Evolutionary conservation across 176 grass and related monocot species (phyloP).

Genomic region (Bromus sterilis): DNA sequence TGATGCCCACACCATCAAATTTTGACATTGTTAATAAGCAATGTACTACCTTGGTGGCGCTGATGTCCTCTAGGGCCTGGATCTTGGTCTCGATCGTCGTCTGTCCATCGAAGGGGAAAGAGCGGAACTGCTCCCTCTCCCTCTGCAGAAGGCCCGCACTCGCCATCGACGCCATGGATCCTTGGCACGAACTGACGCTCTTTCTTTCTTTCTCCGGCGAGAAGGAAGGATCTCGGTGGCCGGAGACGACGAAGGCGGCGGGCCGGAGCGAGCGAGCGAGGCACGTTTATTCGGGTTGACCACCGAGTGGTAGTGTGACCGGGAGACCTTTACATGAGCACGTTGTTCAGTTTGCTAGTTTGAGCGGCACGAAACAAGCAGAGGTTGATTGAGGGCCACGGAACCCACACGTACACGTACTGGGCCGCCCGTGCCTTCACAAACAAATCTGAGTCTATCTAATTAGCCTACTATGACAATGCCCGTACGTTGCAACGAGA

Average conservation of each 20-base stretch:
- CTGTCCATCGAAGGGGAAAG: not conserved
- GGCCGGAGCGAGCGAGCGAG: not conserved
- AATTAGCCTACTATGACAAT: no score
- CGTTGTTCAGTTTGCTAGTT: not conserved
- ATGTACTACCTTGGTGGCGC: not conserved
- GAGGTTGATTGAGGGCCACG: not conserved
- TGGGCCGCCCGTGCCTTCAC: not conserved
- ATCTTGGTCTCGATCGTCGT: not conserved
- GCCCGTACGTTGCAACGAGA: no score
- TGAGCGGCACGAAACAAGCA: not conserved
- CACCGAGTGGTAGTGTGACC: not conserved
- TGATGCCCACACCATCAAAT: not conserved
- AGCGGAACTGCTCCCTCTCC: not conserved
- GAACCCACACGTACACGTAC: not conserved
- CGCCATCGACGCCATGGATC: not conserved
- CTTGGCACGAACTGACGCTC: not conserved
- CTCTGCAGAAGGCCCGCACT: not conserved
- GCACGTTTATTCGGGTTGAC: not conserved
- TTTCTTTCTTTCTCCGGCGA: not conserved
- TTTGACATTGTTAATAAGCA: not conserved
- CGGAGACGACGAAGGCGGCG: not conserved
- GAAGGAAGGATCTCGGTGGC: not conserved
- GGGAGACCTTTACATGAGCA: not conserved
- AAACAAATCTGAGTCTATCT: not conserved
- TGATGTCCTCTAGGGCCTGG: not conserved